Evolutionary conservation across 306 rosid genomes (phyloP).

Genomic region (Corylus heterophylla): DNA sequence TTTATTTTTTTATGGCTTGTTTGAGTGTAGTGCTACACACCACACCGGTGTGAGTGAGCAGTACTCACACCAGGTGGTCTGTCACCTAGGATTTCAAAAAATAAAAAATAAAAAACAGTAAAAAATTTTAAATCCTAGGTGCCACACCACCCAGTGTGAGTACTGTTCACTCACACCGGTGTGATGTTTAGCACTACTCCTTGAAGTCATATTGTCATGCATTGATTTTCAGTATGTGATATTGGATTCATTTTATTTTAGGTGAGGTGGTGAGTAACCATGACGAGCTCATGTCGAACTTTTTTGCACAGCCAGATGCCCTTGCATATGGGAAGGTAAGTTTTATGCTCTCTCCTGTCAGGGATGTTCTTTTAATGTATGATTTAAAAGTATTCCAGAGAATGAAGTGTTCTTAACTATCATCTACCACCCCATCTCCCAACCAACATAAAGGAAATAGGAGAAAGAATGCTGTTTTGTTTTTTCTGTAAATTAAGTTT

Average conservation of each 20-base stretch:
- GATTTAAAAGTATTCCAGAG: not conserved
- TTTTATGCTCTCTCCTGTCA: constrained; percentile 7
- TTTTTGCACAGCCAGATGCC: constrained; percentile 93
- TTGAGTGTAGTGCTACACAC: not conserved
- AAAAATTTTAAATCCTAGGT: too few relatives aligned
- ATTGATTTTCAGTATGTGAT: constrained; percentile 12
- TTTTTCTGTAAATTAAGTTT: not conserved
- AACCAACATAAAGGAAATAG: not conserved
- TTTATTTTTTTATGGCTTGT: constrained; percentile 4
- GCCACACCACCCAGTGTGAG: too few relatives aligned
- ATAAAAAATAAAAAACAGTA: too few relatives aligned
- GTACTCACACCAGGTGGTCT: too few relatives aligned
- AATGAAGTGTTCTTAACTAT: constrained; percentile 4
- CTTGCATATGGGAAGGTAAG: constrained; percentile 87
- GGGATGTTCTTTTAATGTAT: not conserved
- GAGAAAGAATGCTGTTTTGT: not conserved
- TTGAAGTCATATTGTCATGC: constrained; percentile 11
- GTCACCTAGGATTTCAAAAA: too few relatives aligned
- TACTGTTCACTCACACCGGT: too few relatives aligned
- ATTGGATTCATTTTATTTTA: constrained; percentile 18
- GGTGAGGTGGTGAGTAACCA: constrained; percentile 90
- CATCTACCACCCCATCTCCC: not conserved
- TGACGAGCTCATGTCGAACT: constrained; percentile 87
- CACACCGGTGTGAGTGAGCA: too few relatives aligned
- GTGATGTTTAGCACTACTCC: too few relatives aligned